phyloP scores from a whole-genome alignment of 108 stramenopile genomes.

The Nannochloropsis gaditana region DNA sequence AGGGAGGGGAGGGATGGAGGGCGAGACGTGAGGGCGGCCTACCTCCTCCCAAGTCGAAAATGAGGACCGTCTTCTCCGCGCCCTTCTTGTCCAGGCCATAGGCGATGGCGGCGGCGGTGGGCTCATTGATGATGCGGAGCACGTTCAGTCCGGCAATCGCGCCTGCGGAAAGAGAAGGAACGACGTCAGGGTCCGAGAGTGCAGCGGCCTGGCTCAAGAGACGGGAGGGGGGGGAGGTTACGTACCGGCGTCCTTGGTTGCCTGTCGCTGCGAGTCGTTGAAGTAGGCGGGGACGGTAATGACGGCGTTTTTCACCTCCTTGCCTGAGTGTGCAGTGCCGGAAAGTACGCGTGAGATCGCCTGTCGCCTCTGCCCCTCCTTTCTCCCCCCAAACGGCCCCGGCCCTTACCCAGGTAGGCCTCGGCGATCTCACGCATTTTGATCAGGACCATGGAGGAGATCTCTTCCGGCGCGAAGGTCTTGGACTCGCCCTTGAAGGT shows the following conservation, averaged over 20 bases:
- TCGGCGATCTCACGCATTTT: slow-evolving; percentile 99
- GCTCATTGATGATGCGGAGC: slow-evolving; percentile 99
- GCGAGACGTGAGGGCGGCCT: background rate
- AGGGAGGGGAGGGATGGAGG: slow-evolving; percentile 2
- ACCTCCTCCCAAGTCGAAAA: slow-evolving; percentile 91
- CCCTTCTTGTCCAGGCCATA: slow-evolving; percentile 89
- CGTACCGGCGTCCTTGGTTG: slow-evolving; percentile 96
- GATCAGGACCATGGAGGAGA: slow-evolving; percentile 95
- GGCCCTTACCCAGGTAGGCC: slow-evolving; percentile 87
- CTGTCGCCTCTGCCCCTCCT: background rate
- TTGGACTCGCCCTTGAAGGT: slow-evolving; percentile 93
- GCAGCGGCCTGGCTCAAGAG: background rate
- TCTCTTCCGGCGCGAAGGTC: slow-evolving; percentile 97
- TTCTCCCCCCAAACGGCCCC: background rate
- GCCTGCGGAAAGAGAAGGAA: background rate
- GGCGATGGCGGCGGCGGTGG: slow-evolving; percentile 98
- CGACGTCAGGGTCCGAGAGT: background rate
- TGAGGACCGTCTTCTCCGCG: slow-evolving; percentile 80
- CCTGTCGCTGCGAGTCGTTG: slow-evolving; percentile 98
- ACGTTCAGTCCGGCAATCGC: slow-evolving; percentile 96
- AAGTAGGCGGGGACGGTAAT: slow-evolving; percentile 99
- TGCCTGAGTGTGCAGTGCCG: background rate
- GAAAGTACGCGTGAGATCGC: background rate
- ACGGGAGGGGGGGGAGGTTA: background rate
- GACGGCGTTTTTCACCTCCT: slow-evolving; percentile 95